Evolutionary conservation across 2,329 filamentous ascomycete genomes (phyloP), one percentile per base, ranked within the genome.

Genomic region (Cryphonectria parasitica): DNA sequence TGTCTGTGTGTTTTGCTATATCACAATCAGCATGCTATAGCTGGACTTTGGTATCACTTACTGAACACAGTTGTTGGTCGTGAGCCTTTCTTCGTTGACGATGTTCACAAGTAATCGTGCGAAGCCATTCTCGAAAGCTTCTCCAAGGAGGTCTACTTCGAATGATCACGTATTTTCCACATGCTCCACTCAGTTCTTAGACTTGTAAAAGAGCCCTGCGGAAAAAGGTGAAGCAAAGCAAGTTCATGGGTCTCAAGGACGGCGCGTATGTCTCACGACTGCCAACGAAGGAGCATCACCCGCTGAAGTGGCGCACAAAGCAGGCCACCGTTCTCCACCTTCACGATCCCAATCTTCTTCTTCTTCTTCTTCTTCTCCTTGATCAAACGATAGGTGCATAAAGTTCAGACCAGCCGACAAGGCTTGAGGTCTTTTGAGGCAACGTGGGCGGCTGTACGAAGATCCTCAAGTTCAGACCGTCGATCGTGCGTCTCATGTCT

Each of bases 401-500:
- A 61, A 39, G 63, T 39, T 41, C 56, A 65, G 64, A 56, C 19
- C 60, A 64, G 64, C 52, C 58, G 61, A 62, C 25, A 31, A 43
- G 62, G 13, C 22, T 22, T 19, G n/a, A 41, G 39, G 31, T 4
- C 3, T 22, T 15, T 19, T 22, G 43, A 62, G 28, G 25, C 58
- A 36, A 49, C 7, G 28, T 41, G 15, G 39, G 41, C 28, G 28
- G 63, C n/a, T 34, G 52, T 31, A 61, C 22, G 49, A 69, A 36
- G 56, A 63, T 65, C 68, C 41, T 39, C 67, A 49, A 54, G 54
- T 69, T 69, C 67, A 71, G 70, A 71, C 70, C 28, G 70, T 62
- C 49, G 70, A 71, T 71, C 70, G 36, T 71, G 70, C 67, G 64
- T 56, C 52, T 41, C 43, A 31, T 49, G 67, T 71, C 70, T 71